Base-by-base conservation (phyloP, 2,329 filamentous ascomycete genomes). In the Pyrenochaeta sp. region DNA sequence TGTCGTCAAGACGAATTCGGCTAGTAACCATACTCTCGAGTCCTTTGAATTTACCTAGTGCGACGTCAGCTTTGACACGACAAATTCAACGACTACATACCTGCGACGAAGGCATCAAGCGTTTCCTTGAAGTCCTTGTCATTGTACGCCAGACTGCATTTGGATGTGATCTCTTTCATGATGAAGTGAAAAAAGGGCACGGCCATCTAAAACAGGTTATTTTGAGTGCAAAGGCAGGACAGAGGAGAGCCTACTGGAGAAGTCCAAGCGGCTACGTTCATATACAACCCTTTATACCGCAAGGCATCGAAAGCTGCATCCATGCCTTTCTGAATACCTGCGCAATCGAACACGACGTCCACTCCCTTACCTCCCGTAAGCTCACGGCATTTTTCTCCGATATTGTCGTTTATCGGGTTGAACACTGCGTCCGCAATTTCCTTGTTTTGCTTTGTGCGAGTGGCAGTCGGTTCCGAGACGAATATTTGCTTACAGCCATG, bases 271-370 rank as follows among this genome's bases (percentile, higher is more conserved):
- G 68, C 65, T 22, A 72, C 55, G 45, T 69, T 71, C 44, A 69
- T 61, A 44, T 67, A 67, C 4, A 23, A 51, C 3, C 69, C 69
- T 22, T 47, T 45, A 20, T 51, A 57, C 13, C 39, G 61, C 19
- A 71, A 9, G 2, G 64, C 63, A 35, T 67, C 63, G 39, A 68
- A 58, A 1, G 52, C 68, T 10, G 54, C 60, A 30, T 67, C 57
- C 17, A 72, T 35, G 0, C 53, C 69, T 21, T 52, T 48, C 37
- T 62, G 61, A 9, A 66, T 51, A 5, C 68, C 68, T 3, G 68
- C 68, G 52, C 65, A 67, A 44, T 72, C 67, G 29, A 71, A 71
- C 3, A 66, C 64, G 9, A 68, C 47, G 41, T 69, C 61, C 0
- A 68, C 63, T 10, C 65, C 67, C 31, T 61, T 56, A 2, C 65